Base-by-base conservation (phyloP, 2,329 filamentous ascomycete genomes). In the Aspergillus sp. region DNA sequence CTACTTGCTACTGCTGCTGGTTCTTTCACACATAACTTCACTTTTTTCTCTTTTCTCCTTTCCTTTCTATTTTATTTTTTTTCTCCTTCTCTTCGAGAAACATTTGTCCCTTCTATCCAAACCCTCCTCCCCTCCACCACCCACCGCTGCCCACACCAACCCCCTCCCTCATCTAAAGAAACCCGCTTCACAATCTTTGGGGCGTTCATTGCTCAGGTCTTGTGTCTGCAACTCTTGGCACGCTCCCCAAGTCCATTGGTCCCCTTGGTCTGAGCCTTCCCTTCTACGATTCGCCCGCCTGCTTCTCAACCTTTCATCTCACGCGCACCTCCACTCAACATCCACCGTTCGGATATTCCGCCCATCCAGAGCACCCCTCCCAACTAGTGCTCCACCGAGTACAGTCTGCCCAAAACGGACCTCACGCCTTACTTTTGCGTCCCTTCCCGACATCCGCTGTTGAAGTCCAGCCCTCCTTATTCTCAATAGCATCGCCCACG, bases 341-440 rank as follows among this genome's bases (percentile, higher is more conserved):
- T 69, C 68, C 69, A 68, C 67, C 62, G 64, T 70, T 73, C 70
- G 69, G 71, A 70, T 70, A 67, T 72, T 71, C 72, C 72, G 69
- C 69, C 70, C 70, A 71, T 70, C 68, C 69, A 70, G 62, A 67
- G 64, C 69, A 69, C 68, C 69, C 69, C 70, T 70, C 66, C 66
- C 62, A 64, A 59, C 64, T 69, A 70, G 69, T 70, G 66, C 71
- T 70, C 71, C 67, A 71, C 69, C 67, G 67, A 67, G 65, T 67
- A 63, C 61, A 69, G 62, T 66, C 69, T 77, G 77, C 82, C 83
- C 84, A 85, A 76, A 74, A 85, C 85, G 82, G 82, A 81, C 79
- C 77, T 78, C 72, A 77, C 76, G 74, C 73, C 72, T 64, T 62
- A 41, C 70, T 70, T 71, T 66, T 69, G 74, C 62, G 67, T 70